phyloP scores from a whole-genome alignment of 345 rosid genomes.

The Rhizophora apiculata region DNA sequence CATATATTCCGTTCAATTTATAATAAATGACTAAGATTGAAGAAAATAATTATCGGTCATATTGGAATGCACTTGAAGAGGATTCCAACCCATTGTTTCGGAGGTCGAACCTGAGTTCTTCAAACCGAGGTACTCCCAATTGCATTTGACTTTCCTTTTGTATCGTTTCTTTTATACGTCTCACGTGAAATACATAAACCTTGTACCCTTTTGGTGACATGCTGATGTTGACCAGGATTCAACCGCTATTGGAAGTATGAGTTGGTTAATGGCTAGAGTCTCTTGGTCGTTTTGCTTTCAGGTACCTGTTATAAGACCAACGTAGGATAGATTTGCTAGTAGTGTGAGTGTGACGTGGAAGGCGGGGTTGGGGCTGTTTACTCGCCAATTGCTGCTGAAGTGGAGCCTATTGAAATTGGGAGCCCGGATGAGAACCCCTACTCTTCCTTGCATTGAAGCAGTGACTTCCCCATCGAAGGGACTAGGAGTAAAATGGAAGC shows the following conservation, averaged over 20 bases:
- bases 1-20: too few species aligned
- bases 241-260: too few species aligned
- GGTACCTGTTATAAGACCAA: conserved; percentile 85
- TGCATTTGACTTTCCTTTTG: not conserved
- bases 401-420: conserved; percentile 83
- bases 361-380: conserved; percentile 88
- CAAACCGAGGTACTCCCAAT: conserved; percentile 63
- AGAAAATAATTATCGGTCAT: too few species aligned
- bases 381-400: conserved; percentile 74
- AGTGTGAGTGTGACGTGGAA: conserved; percentile 93
- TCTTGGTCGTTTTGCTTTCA: conserved; percentile 14
- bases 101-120: conserved; percentile 66
- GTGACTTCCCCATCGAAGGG: conserved; percentile 23
- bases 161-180: not conserved
- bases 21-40: too few species aligned
- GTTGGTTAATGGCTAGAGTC: not conserved
- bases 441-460: conserved; percentile 50
- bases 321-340: conserved; percentile 76
- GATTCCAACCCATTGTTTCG: conserved; percentile 60
- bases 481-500: too few species aligned
- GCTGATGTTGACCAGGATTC: too few species aligned
- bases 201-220: not conserved
- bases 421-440: conserved; percentile 53
- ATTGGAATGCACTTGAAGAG: not conserved
- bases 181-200: not conserved